Conservation (phyloP, 139 green algal species). For the Chlamydomonas sphaeroides region DNA sequence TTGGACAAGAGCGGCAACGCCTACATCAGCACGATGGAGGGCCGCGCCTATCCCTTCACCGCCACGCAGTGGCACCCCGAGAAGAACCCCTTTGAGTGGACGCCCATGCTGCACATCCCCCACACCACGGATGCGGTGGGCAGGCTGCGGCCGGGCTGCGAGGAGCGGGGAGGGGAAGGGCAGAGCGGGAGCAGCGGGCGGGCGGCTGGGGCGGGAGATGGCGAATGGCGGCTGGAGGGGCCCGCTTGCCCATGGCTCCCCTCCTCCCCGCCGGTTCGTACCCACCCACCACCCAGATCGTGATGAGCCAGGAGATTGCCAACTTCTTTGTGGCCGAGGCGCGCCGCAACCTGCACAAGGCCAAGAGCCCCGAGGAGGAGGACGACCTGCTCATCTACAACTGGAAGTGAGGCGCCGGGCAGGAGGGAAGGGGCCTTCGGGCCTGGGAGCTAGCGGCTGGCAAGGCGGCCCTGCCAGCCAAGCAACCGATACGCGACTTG, state of each 20-base stretch:
- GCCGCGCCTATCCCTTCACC: conserved; percentile 52
- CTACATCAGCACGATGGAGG: conserved; percentile 85
- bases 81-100: conserved; percentile 90
- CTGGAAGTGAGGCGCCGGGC: conserved; percentile 43
- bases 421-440: too few species aligned
- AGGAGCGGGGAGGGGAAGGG: too few species aligned
- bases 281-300: conserved; percentile 46
- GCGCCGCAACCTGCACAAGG: conserved; percentile 73
- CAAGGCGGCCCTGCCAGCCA: too few species aligned
- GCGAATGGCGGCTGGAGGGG: too few species aligned
- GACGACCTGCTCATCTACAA: conserved; percentile 86
- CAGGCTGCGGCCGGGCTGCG: too few species aligned
- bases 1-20: conserved; percentile 65
- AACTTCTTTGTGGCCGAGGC: conserved; percentile 82
- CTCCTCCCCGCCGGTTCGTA: neutral
- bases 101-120: conserved; percentile 72
- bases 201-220: too few species aligned
- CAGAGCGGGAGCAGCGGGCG: too few species aligned
- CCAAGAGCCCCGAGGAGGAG: conserved; percentile 58
- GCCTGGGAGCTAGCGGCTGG: too few species aligned
- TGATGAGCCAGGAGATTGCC: conserved; percentile 72
- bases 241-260: too few species aligned
- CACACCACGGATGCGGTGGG: conserved; percentile 68
- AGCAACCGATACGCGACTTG: too few species aligned
- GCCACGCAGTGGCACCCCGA: conserved; percentile 86